Evolutionary conservation across 805 yeast species (phyloP).

Genomic region (Wickerhamiella australiensis): DNA sequence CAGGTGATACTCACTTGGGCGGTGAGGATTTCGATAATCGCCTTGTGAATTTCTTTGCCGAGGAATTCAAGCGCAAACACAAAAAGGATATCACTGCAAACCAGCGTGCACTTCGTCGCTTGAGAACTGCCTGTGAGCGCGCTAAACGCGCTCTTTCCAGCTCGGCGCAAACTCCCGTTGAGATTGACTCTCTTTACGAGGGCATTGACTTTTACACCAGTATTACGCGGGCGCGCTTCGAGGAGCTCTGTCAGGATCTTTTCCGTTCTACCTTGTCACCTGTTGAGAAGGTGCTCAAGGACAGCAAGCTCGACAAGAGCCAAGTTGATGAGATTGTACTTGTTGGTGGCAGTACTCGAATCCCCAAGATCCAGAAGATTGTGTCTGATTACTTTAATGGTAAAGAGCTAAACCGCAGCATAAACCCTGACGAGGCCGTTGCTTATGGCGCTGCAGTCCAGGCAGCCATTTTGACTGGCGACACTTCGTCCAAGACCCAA

Average conservation of each 20-base stretch:
- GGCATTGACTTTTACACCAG: constrained; percentile 96
- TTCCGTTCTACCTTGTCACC: constrained; percentile 92
- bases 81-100: constrained; percentile 85
- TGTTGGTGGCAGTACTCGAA: constrained; percentile 97
- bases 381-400: constrained; percentile 95
- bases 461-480: constrained; percentile 94
- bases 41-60: constrained; percentile 83
- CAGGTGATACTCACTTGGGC: constrained; percentile 86
- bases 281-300: constrained; percentile 87
- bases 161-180: constrained; percentile 87
- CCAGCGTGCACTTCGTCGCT: constrained; percentile 97
- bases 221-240: constrained; percentile 93
- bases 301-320: constrained; percentile 81
- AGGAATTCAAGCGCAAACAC: constrained; percentile 96
- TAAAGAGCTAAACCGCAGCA: constrained; percentile 91
- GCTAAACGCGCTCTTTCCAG: constrained; percentile 98
- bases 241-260: constrained; percentile 86
- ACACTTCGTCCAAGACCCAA: constrained; percentile 91
- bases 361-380: constrained; percentile 91
- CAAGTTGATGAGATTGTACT: constrained; percentile 83
- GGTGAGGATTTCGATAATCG: constrained; percentile 99
- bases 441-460: constrained; percentile 99
- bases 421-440: constrained; percentile 97
- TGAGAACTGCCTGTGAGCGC: constrained; percentile 98
- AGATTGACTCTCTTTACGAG: constrained; percentile 86